These are phyloP conservation scores for Cylindrodendrum hubeiense DNA, from an alignment of 2,329 filamentous ascomycete genomes.

Conservation along the genomic window DNA sequence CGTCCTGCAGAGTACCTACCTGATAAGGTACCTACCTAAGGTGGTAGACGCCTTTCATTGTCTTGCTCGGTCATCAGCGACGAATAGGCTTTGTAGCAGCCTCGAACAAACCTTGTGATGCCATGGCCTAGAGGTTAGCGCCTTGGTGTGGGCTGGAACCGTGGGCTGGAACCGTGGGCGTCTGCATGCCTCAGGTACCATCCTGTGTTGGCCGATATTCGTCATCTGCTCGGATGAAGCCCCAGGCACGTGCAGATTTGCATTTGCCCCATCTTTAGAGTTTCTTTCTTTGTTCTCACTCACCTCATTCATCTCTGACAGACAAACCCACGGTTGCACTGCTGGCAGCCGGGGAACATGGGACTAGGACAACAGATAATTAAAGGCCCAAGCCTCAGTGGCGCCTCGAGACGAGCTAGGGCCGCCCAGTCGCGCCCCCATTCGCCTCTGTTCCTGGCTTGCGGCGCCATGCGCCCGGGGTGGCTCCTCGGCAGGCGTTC, in stretches of 20 bases:
- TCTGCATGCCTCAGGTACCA: constrained; percentile 7
- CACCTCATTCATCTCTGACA: background rate
- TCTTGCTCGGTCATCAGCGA: background rate
- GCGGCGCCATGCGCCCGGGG: constrained; percentile 42
- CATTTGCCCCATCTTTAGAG: constrained; percentile 11
- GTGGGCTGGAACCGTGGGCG: background rate
- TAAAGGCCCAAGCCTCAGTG: constrained; percentile 44
- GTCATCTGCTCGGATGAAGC: background rate
- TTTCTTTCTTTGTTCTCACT: constrained; percentile 6
- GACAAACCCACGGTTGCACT: constrained; percentile 2
- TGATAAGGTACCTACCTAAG: no score
- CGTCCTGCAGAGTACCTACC: background rate
- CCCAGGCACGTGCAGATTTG: constrained; percentile 8
- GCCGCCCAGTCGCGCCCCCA: constrained; percentile 32
- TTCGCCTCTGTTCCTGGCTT: constrained; percentile 45
- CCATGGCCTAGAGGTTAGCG: background rate
- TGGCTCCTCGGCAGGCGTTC: constrained; percentile 36
- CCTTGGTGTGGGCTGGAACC: constrained; percentile 9
- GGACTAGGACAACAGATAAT: constrained; percentile 31
- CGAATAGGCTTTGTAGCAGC: background rate
- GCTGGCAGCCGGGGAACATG: constrained; percentile 15
- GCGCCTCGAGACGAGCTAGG: constrained; percentile 44
- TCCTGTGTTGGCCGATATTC: background rate
- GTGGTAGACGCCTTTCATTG: background rate
- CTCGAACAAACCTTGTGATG: background rate